Evolutionary conservation across 805 yeast species (phyloP), one percentile per base, ranked within the genome.

Genomic region (Cyberlindnera saturnus): DNA sequence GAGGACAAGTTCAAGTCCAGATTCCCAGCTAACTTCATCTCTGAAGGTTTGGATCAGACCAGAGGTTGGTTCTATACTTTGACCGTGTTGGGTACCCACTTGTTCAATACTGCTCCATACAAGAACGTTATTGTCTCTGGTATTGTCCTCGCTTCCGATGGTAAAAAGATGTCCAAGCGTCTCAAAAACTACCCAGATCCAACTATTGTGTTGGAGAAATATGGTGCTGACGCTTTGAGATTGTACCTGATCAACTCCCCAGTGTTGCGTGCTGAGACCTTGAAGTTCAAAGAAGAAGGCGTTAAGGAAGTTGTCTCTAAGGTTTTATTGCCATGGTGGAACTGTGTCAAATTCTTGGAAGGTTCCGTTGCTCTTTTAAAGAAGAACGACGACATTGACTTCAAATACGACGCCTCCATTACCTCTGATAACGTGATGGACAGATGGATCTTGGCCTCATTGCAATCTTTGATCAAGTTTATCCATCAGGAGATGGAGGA

Each of bases 51-150:
- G 57, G 99, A 93, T 70, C 99, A 93, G 74, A 93, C 99, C 46
- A 87, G 99, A 79, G 99, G 99, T 64, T 93, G 99, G 99, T 93
- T 93, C 71, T 93, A 93, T 69, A 93, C 99, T 41, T 75, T 93
- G 65, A 83, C 95, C 37, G 96, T 93, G 19, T 75, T 93, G 59
- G 99, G 98, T 65, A 87, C 96, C 45, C 97, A 91, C 58, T 71
- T 93, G 57, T 93, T 93, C 71, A 82, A 85, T 59, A 77, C 82
- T 46, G 95, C 95, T 50, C 98, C 99, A 39, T 93, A 85, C 75
- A 73, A 91, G 67, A 93, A 93, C 65, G 96, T 90, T 51, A 87
- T 93, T 64, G 99, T 93, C 41, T 74, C 89, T 35, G 99, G 99
- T 74, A 86, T 93, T 62, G 96, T 93, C 36, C 76, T 93, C 55